Evolutionary conservation across 108 stramenopile genomes (phyloP).

Genomic region (Aurantiochytrium sp.): DNA sequence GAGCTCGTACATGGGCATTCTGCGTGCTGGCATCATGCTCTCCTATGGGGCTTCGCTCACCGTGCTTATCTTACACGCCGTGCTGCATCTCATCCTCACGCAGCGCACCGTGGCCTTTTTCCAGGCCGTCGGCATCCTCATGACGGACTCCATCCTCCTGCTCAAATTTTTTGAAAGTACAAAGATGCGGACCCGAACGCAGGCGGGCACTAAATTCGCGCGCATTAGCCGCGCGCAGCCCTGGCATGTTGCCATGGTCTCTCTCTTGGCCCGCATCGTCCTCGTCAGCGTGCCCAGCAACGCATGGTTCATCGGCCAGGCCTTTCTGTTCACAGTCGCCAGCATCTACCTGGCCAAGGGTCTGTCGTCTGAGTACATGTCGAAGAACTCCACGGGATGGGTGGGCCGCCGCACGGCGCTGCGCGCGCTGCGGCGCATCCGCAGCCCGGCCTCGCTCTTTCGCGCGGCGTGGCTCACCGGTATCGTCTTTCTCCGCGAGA

Average conservation of each 20-base stretch:
- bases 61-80: background rate
- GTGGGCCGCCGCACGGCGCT: background rate
- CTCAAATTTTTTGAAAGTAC: background rate
- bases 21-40: background rate
- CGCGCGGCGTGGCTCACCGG: background rate
- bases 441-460: background rate
- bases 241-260: background rate
- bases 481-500: background rate
- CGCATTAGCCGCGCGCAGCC: background rate
- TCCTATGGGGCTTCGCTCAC: background rate
- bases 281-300: background rate
- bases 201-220: background rate
- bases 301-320: conserved; percentile 1
- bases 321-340: background rate
- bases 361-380: background rate
- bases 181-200: background rate
- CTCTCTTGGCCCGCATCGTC: background rate
- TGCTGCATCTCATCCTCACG: background rate
- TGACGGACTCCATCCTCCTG: background rate
- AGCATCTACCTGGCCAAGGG: background rate
- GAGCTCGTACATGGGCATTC: background rate
- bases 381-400: background rate
- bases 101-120: background rate
- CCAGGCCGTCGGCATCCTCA: background rate
- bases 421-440: background rate